Evolutionary conservation across 2,329 filamentous ascomycete genomes (phyloP).

Genomic region (Mycosphaerella sp.): DNA sequence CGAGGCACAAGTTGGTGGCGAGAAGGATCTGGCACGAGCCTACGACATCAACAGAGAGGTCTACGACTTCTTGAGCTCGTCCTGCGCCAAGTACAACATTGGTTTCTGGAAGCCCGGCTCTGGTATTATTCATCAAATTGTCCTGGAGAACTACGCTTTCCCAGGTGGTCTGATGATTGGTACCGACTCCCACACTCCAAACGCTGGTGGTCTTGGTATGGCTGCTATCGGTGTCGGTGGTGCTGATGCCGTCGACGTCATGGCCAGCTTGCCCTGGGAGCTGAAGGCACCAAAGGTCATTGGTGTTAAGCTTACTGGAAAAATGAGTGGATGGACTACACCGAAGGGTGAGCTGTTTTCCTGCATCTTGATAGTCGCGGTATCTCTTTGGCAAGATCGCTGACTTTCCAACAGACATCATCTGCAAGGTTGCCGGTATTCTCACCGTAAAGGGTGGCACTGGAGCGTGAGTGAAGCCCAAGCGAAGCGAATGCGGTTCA

Average conservation of each 20-base stretch:
- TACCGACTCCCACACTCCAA: slow-evolving; percentile 96
- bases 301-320: slow-evolving; percentile 88
- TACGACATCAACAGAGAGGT: slow-evolving; percentile 89
- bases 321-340: slow-evolving; percentile 83
- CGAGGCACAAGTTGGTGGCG: slow-evolving; percentile 88
- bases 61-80: slow-evolving; percentile 90
- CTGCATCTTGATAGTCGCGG: background rate
- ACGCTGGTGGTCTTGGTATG: slow-evolving; percentile 94
- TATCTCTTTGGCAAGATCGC: background rate
- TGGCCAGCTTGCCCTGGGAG: slow-evolving; percentile 96
- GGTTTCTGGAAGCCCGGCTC: slow-evolving; percentile 99
- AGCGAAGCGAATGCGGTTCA: no score
- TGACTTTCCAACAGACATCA: slow-evolving; percentile 61
- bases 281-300: slow-evolving; percentile 96
- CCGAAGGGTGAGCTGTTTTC: slow-evolving; percentile 67
- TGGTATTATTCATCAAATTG: slow-evolving; percentile 98
- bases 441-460: slow-evolving; percentile 98
- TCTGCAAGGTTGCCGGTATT: slow-evolving; percentile 93
- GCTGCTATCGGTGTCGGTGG: slow-evolving; percentile 90
- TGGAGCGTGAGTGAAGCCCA: no score
- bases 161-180: slow-evolving; percentile 96
- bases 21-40: slow-evolving; percentile 87
- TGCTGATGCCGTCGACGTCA: slow-evolving; percentile 97
- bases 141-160: slow-evolving; percentile 95
- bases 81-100: slow-evolving; percentile 99